Evolutionary conservation across 2,329 filamentous ascomycete genomes (phyloP).

Genomic region (Incumbomyces lentus): DNA sequence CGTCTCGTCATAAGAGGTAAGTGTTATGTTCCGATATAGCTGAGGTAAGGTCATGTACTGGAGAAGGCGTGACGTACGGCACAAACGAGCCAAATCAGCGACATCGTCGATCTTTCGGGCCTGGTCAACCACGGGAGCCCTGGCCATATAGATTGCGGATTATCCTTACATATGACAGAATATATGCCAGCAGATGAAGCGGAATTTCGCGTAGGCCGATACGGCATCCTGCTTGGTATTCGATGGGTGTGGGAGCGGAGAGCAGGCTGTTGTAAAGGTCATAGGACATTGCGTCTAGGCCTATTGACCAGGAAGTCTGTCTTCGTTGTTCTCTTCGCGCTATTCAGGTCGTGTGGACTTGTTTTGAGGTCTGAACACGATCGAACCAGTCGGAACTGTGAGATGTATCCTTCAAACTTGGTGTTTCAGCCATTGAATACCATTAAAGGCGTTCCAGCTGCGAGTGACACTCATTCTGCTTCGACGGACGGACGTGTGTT

Average conservation of each 20-base stretch:
- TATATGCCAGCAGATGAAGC: constrained; percentile 48
- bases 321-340: no score
- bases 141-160: background rate
- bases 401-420: no score
- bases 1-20: constrained; percentile 48
- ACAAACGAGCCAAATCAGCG: constrained; percentile 48
- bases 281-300: background rate
- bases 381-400: no score
- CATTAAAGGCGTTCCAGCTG: no score
- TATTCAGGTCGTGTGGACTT: background rate
- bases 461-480: no score
- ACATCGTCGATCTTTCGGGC: constrained; percentile 44
- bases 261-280: background rate
- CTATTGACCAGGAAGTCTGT: background rate
- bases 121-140: constrained; percentile 1
- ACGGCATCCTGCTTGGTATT: background rate
- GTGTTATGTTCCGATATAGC: constrained; percentile 46
- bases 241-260: background rate
- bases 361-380: no score
- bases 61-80: constrained; percentile 50
- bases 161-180: constrained; percentile 42
- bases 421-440: no score
- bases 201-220: constrained; percentile 29
- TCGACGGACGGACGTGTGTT: no score
- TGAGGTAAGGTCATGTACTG: constrained; percentile 56